Conservation (phyloP, 139 green algal species). For the Ettlia oleoabundans region DNA sequence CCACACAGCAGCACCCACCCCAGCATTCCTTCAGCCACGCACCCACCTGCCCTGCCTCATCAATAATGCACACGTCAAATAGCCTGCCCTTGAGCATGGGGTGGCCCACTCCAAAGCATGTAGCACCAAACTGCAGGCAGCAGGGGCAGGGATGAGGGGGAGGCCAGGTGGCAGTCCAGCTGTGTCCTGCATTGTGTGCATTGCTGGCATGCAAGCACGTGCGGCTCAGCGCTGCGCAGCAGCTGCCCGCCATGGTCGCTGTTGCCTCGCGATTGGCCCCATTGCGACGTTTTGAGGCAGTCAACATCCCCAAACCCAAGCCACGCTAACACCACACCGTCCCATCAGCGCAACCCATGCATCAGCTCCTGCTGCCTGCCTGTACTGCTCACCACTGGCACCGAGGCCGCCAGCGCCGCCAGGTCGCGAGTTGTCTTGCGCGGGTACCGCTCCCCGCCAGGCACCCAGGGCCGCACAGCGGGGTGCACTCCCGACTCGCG, state of each 20-base stretch:
- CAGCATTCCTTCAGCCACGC: neutral
- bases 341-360: too few species aligned
- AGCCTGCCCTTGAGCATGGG: slow-evolving; percentile 62
- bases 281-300: too few species aligned
- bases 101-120: slow-evolving; percentile 76
- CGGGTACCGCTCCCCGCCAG: slow-evolving; percentile 56
- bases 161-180: too few species aligned
- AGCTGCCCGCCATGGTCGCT: too few species aligned
- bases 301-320: too few species aligned
- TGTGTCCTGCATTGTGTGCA: too few species aligned
- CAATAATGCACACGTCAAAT: slow-evolving; percentile 96
- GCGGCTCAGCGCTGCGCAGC: too few species aligned
- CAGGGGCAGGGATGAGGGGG: neutral
- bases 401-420: slow-evolving; percentile 1
- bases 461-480: slow-evolving; percentile 58
- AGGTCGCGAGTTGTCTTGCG: slow-evolving; percentile 37
- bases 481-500: slow-evolving; percentile 61
- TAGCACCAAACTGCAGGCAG: slow-evolving; percentile 64
- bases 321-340: too few species aligned
- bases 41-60: slow-evolving; percentile 93
- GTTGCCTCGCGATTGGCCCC: too few species aligned
- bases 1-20: neutral
- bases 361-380: neutral
- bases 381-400: slow-evolving; percentile 38
- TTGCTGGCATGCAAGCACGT: too few species aligned